These are phyloP conservation scores for Hymenoscyphus occultus DNA, from an alignment of 2,329 filamentous ascomycete genomes.

Conservation along the genomic window DNA sequence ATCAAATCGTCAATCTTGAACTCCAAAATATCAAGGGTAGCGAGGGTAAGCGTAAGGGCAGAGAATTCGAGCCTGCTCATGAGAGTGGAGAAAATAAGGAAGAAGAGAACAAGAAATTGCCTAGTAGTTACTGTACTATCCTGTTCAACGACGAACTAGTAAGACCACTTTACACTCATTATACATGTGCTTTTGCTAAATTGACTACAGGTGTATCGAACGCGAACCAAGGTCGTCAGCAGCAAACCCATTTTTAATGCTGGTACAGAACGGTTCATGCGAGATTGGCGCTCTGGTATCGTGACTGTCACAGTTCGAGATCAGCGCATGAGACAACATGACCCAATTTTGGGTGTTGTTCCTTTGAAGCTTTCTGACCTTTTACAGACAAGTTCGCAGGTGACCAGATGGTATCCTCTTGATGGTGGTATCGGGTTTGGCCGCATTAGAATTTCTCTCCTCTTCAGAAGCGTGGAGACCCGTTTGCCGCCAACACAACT, in stretches of 20 bases:
- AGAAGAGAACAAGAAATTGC: slow-evolving; percentile 74
- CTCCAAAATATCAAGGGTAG: slow-evolving; percentile 88
- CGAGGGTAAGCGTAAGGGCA: slow-evolving; percentile 73
- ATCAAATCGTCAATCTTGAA: slow-evolving; percentile 94
- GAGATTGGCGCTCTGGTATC: slow-evolving; percentile 87
- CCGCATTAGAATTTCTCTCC: slow-evolving; percentile 78
- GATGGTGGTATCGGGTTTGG: slow-evolving; percentile 93
- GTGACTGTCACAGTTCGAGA: slow-evolving; percentile 88
- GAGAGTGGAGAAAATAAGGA: slow-evolving; percentile 82
- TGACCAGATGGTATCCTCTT: slow-evolving; percentile 88
- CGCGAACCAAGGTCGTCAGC: slow-evolving; percentile 88
- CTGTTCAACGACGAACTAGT: slow-evolving; percentile 81
- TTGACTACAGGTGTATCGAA: slow-evolving; percentile 68
- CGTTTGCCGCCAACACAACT: slow-evolving; percentile 79
- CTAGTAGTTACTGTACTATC: slow-evolving; percentile 92
- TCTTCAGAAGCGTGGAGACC: slow-evolving; percentile 88
- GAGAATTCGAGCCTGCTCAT: slow-evolving; percentile 85
- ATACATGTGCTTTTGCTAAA: slow-evolving; percentile 18
- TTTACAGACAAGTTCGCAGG: slow-evolving; percentile 80
- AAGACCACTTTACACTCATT: slow-evolving; percentile 26
- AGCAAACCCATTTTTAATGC: slow-evolving; percentile 97
- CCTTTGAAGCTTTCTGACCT: slow-evolving; percentile 84
- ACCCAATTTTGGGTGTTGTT: slow-evolving; percentile 89
- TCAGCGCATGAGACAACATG: slow-evolving; percentile 84
- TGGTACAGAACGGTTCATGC: slow-evolving; percentile 86